Base-by-base conservation (phyloP, 441 rosid genomes). In the Bruguiera hainesii region DNA sequence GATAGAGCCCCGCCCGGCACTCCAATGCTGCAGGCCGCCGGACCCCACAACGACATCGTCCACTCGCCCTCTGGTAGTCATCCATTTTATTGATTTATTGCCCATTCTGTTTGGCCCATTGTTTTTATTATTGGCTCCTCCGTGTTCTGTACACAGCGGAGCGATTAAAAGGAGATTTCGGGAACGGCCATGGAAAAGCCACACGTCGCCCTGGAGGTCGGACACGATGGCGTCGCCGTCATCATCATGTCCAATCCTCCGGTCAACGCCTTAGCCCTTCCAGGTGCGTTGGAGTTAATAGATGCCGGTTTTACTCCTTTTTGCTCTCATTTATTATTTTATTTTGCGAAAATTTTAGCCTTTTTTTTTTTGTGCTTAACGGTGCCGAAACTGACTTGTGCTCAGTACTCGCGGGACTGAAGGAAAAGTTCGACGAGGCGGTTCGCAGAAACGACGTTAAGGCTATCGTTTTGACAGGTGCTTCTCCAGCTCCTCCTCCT, bases 151-250 rank as follows among this genome's bases (percentile, higher is more conserved):
- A 16, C 18, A 16, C 48, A 0, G 5, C 16, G 16, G 18, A 42
- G 48, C 46, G 13, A 13, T 13, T 11, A 13, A 3, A 42, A 42
- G 16, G 48, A 11, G 18, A 42, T 11, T 42, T 42, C 48, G 13
- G 48, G 48, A 13, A 42, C 16, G 5, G 3, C 13, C 16, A 89
- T 94, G 97, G 88, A 87, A 61, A 70, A 75, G 68, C 74, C 78
- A 63, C 75, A 78, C 59, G 96, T 87, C n/a, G 75, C 84, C 58
- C 64, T 94, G 84, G 92, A 88, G 31, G 84, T 91, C 29, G 96
- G 99, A 29, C 56, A 65, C 83, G 99, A 94, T 68, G 99, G 97
- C 75, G 98, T 94, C 69, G 99, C 99, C 1, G 80, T 94, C 56
- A 70, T 94, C 70, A 83, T 92, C 71, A 82, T 94, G 74, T 77